Evolutionary conservation across 345 rosid genomes (phyloP), one percentile per base, ranked within the genome.

Genomic region (Lepidium aucheri): DNA sequence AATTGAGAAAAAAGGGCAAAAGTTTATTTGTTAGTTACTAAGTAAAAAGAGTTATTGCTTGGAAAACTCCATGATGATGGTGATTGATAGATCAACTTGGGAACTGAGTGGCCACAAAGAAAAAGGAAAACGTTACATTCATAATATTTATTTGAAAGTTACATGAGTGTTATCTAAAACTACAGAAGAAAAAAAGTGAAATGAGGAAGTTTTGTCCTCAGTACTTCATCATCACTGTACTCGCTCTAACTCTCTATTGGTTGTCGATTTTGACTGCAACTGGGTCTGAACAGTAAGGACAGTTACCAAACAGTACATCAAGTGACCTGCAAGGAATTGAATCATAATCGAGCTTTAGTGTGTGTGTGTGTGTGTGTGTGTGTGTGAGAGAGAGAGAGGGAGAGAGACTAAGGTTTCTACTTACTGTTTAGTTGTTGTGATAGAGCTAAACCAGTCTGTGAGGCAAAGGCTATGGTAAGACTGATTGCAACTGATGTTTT

Each of bases 351-450:
- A 57, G 67, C 56, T 22, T 58, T 13, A 59, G 20, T 53, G 32
- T 43, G 49, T 22, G n/a, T 24, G 4, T 14, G 3, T 42, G 15
- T 6, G 10, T 17, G 49, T 22, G n/a, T 24, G 4, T 14, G 3
- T 42, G 15, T 6, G 10, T 17, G n/a, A n/a, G n/a, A n/a, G n/a
- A n/a, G n/a, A n/a, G 60, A n/a, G 42, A 4, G 17, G 2, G n/a
- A 40, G 8, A 24, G 52, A 66, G 58, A 69, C 34, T 54, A 44
- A 24, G 41, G 57, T 53, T 35, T 45, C 4, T 12, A 82, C 98
- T 32, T 85, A 88, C 94, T 85, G 94, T 73, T 94, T 81, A 14
- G 89, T 88, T 53, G 85, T 86, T 67, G 94, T 86, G 67, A 86
- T 85, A 13, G 98, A 85, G 44, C 84, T 82, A 76, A 88, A 72